A percentile compares a stretch with the other conserved stretches of the same genome.
phyloP scores from a whole-genome alignment of 139 green algal genomes.

The Chlamydomonas sp. region DNA sequence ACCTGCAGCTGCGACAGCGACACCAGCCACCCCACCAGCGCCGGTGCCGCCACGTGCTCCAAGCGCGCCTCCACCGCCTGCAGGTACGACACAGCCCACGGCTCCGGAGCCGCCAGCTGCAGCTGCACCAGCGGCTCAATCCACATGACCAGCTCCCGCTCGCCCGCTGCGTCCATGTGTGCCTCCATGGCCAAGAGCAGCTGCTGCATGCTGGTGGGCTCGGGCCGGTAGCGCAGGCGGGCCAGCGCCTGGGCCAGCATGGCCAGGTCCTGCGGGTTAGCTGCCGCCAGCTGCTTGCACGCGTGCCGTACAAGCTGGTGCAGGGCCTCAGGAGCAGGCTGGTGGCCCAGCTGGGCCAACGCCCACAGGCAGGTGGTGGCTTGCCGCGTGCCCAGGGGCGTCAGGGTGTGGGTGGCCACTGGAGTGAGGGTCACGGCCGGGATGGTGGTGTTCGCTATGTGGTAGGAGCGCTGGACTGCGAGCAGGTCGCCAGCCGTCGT shows the following conservation, averaged over 20 bases:
- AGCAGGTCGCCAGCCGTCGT: too few relatives aligned
- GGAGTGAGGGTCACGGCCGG: neutral
- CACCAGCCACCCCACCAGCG: slow-evolving; percentile 16
- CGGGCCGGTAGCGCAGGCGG: neutral
- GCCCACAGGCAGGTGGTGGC: slow-evolving; percentile 22
- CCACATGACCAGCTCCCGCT: slow-evolving; percentile 29
- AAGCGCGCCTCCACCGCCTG: neutral
- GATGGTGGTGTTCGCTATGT: too few relatives aligned
- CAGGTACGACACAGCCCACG: neutral
- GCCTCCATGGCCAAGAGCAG: slow-evolving; percentile 2
- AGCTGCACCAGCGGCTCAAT: neutral
- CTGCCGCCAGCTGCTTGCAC: neutral
- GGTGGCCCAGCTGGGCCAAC: slow-evolving; percentile 6
- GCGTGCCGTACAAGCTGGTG: neutral
- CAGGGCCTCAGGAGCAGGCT: neutral
- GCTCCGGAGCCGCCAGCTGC: slow-evolving; percentile 11
- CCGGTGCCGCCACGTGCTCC: neutral
- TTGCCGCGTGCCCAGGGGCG: neutral
- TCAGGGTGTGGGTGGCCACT: neutral
- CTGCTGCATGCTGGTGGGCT: neutral
- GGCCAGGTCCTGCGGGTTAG: slow-evolving; percentile 18
- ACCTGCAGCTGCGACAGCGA: neutral
- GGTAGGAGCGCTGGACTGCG: too few relatives aligned
- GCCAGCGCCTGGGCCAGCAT: slow-evolving; percentile 8
- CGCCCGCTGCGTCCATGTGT: neutral